Evolutionary conservation across 441 rosid genomes (phyloP).

Genomic region (Biscutella auriculata): DNA sequence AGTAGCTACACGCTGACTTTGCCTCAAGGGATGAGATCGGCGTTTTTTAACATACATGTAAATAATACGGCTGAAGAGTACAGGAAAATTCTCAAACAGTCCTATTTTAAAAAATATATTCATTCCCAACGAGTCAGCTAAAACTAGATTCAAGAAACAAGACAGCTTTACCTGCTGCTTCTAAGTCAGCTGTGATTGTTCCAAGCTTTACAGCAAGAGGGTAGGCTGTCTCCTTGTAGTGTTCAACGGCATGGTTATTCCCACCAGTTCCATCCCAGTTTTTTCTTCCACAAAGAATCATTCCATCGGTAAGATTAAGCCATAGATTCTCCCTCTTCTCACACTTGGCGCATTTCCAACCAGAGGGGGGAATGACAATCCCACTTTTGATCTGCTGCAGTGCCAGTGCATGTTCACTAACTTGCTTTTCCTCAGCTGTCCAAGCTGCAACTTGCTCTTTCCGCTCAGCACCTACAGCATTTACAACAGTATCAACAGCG

Average conservation of each 20-base stretch:
- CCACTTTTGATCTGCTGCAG: slow-evolving; percentile 71
- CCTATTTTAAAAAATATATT: not conserved
- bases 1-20: not conserved
- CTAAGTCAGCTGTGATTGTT: slow-evolving; percentile 83
- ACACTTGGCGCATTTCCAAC: slow-evolving; percentile 88
- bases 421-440: slow-evolving; percentile 80
- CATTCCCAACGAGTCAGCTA: not conserved
- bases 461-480: slow-evolving; percentile 79
- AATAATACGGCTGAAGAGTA: not conserved
- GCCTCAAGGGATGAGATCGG: not conserved
- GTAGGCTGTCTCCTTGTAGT: slow-evolving; percentile 71
- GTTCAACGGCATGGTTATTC: slow-evolving; percentile 84
- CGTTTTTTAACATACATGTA: not conserved
- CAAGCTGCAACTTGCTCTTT: slow-evolving; percentile 84
- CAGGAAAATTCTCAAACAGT: not conserved
- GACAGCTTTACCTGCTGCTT: slow-evolving; percentile 81
- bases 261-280: slow-evolving; percentile 99
- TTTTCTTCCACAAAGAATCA: slow-evolving; percentile 84
- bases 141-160: slow-evolving; percentile 10
- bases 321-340: slow-evolving; percentile 86
- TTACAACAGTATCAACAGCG: slow-evolving; percentile 69
- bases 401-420: slow-evolving; percentile 60
- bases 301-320: slow-evolving; percentile 93
- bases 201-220: slow-evolving; percentile 96
- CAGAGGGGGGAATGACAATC: slow-evolving; percentile 62